Base-by-base conservation (phyloP, 2,329 filamentous ascomycete species). In the Calonectria montana region DNA sequence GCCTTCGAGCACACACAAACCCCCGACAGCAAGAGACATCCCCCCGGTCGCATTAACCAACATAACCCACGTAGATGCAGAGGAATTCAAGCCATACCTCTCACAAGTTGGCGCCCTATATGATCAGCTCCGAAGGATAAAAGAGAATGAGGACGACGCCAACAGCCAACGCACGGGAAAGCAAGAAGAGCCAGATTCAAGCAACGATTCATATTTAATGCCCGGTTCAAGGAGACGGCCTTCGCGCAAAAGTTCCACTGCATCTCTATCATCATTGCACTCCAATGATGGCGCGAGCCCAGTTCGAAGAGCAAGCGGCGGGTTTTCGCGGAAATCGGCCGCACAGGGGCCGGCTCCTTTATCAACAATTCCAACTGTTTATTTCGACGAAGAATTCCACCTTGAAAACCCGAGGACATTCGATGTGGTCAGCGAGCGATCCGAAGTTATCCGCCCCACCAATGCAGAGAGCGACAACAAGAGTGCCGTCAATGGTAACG, bases 321-420 rank as follows among this genome's bases (percentile, higher is more conserved):
- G 85, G 23, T 88, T 87, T 74, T 83, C 84, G 69, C 90, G 90
- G 78, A 91, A 92, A 75, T 88, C 53, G 5, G 37, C 88, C 47
- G 84, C 88, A 0, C 93, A 96, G 72, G 93, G 93, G 0, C 91
- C 94, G 1, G 95, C 97, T 1, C 97, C 96, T 0, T 82, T 99
- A 31, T 97, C 95, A 5, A 98, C 96, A 0, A 98, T 99, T 50
- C 97, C 97, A 0, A 90, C 87, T 61, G 94, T 99, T 13, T 99
- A 98, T 81, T 98, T 98, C 77, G 97, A 98, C 66, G 94, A 97
- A 39, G 92, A 95, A 77, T 99, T 99, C 77, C 96, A 95, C 78
- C 89, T 99, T 9, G 97, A 99, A 81, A 98, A 99, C 74, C 97
- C 97, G 0, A 91, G 97, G 63, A 98, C 94, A 0, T 99, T 99